Conservation (phyloP, 306 rosid species). For the Macrotyloma uniflorum region DNA sequence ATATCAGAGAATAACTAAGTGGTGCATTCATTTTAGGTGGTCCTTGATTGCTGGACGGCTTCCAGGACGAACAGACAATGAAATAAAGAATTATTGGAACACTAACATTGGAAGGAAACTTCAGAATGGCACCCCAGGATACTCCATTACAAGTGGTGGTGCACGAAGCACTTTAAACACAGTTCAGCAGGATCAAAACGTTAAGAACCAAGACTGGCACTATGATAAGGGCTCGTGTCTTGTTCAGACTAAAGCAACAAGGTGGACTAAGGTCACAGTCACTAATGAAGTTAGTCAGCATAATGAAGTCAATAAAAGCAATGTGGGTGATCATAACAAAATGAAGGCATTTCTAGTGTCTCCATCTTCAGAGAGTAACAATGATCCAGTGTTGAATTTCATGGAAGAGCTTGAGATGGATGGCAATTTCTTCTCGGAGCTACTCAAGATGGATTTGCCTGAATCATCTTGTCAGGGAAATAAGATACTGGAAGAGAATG, state of each 20-base stretch:
- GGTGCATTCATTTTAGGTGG: slow-evolving; percentile 50
- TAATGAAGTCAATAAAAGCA: not conserved
- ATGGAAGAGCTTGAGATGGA: slow-evolving; percentile 54
- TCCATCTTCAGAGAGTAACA: slow-evolving; percentile 2
- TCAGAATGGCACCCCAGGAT: slow-evolving; percentile 28
- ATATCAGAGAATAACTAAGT: not conserved
- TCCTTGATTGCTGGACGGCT: slow-evolving; percentile 68
- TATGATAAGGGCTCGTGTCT: slow-evolving; percentile 25
- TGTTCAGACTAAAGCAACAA: slow-evolving; percentile 59
- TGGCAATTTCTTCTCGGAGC: slow-evolving; percentile 48
- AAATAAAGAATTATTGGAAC: slow-evolving; percentile 83
- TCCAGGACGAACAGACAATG: slow-evolving; percentile 92
- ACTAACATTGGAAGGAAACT: slow-evolving; percentile 64
- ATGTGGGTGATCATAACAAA: not conserved
- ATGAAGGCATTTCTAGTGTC: not conserved
- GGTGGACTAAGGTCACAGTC: slow-evolving; percentile 55
- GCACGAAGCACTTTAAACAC: not conserved
- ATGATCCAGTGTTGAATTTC: slow-evolving; percentile 35
- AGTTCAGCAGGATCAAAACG: not conserved
- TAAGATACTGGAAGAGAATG: not conserved
- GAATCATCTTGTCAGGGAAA: slow-evolving; percentile 29
- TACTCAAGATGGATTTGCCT: slow-evolving; percentile 49
- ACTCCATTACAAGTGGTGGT: slow-evolving; percentile 5
- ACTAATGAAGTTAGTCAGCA: not conserved
- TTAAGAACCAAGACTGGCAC: not conserved